Evolutionary conservation across 2,329 filamentous ascomycete genomes (phyloP), one percentile per base, ranked within the genome.

Genomic region (Orbilia blumenaviensis): DNA sequence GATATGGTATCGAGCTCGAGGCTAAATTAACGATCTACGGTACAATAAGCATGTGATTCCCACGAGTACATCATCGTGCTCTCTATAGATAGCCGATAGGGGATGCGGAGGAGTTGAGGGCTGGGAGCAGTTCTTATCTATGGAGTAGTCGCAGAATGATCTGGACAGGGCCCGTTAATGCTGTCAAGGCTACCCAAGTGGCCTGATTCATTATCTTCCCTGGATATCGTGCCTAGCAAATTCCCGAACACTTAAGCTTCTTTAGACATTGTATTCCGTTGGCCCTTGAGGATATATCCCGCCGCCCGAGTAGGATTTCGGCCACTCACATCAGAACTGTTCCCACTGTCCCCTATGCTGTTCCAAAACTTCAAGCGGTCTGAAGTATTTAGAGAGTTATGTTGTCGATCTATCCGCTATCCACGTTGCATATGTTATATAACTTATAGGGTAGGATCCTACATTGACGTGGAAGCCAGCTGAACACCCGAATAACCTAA

Each of bases 241-340:
- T 23, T 38, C 25, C 52, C 32, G 18, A 10, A n/a, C 42, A 69
- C 29, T 62, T 63, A 71, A 71, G 54, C 46, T 71, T 71, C 63
- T 71, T 63, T 71, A 56, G 46, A 52, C 27, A 16, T 56, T 38
- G 52, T 10, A 56, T 56, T 56, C 52, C 52, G 32, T 38, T 56
- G 29, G 52, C 25, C 29, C 32, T 38, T 38, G 29, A 36, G 16
- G n/a, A 34, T 2, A 3, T 34, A 14, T 34, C 48, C 48, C 6
- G 48, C 48, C 2, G 48, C 8, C 48, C 48, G 48, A 12, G 48
- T 32, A 34, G 14, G 14, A 8, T 7, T 10, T 56, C 25, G 32
- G 16, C n/a, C n/a, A 32, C 16, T 38, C 16, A 25, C 16, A 38
- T 16, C 12, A 54, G 6, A 54, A 54, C 23, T 16, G 16, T n/a